Conservation (phyloP, 2,329 filamentous ascomycete genomes). For the Samsoniella hepiali region DNA sequence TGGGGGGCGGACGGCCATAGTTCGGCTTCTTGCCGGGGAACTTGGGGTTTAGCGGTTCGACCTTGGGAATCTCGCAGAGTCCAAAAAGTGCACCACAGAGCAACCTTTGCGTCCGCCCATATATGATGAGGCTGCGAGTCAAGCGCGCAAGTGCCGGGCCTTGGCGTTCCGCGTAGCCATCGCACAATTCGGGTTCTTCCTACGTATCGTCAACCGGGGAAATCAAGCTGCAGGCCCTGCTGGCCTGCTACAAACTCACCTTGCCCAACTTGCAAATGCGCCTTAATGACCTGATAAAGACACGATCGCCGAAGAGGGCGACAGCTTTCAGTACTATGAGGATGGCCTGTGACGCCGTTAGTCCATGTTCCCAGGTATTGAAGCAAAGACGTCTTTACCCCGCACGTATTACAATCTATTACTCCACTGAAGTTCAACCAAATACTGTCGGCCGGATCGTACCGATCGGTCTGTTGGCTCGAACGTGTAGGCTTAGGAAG, state of each 20-base stretch:
- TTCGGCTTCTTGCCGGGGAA: conserved; percentile 43
- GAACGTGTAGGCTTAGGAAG: no score
- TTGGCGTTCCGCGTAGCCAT: conserved; percentile 49
- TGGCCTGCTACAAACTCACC: conserved; percentile 22
- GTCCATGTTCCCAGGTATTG: background rate
- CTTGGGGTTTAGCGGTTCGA: conserved; percentile 40
- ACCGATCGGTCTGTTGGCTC: no score
- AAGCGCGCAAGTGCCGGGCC: conserved; percentile 51
- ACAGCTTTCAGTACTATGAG: conserved; percentile 41
- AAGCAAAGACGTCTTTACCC: conserved; percentile 21
- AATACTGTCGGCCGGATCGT: conserved; percentile 23
- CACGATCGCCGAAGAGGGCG: conserved; percentile 40
- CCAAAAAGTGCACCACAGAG: conserved; percentile 54
- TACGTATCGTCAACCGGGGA: conserved; percentile 23
- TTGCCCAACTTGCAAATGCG: conserved; percentile 33
- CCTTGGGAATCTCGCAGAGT: conserved; percentile 47
- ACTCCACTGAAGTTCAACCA: conserved; percentile 27
- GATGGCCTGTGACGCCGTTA: conserved; percentile 20
- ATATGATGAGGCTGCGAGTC: conserved; percentile 45
- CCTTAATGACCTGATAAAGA: conserved; percentile 35
- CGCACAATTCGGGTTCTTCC: conserved; percentile 55
- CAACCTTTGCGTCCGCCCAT: conserved; percentile 47
- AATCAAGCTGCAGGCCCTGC: background rate
- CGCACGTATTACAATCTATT: conserved; percentile 26
- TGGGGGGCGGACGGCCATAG: conserved; percentile 37